Conservation (phyloP, 306 rosid species). For the Arachis stenosperma region DNA sequence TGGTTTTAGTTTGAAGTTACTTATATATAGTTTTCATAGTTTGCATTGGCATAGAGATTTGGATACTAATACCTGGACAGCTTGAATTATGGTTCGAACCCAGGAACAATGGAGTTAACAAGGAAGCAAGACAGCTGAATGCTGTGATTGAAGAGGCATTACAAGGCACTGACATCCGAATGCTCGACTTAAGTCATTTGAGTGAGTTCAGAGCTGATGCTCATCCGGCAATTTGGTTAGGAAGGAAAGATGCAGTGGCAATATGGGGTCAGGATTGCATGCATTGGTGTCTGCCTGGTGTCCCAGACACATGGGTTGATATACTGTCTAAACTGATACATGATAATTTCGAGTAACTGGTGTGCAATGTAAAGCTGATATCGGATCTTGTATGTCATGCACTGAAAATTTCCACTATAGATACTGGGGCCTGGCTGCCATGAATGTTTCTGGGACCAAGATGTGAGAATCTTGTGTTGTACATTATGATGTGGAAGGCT, state of each 20-base stretch:
- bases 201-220: slow-evolving; percentile 92
- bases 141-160: slow-evolving; percentile 59
- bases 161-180: slow-evolving; percentile 56
- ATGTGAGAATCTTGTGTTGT: slow-evolving; percentile 21
- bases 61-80: slow-evolving; percentile 61
- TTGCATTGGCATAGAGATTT: slow-evolving; percentile 32
- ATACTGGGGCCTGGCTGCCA: slow-evolving; percentile 22
- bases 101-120: slow-evolving; percentile 80
- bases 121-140: slow-evolving; percentile 77
- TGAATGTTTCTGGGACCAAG: slow-evolving; percentile 27
- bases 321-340: slow-evolving; percentile 61
- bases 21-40: slow-evolving; percentile 15
- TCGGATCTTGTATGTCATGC: slow-evolving; percentile 24
- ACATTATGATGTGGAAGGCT: slow-evolving; percentile 24
- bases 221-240: slow-evolving; percentile 90
- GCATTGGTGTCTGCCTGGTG: slow-evolving; percentile 96
- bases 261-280: slow-evolving; percentile 93
- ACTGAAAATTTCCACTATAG: slow-evolving; percentile 13
- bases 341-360: slow-evolving; percentile 38
- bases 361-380: slow-evolving; percentile 18
- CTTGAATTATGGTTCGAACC: slow-evolving; percentile 88
- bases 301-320: slow-evolving; percentile 92
- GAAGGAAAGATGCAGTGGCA: slow-evolving; percentile 81
- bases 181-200: slow-evolving; percentile 70
- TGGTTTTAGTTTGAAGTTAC: slow-evolving; percentile 5